These are phyloP conservation scores for Funneliformis geosporum DNA, from an alignment of 192 early-diverging fungal species.

Conservation along the genomic window DNA sequence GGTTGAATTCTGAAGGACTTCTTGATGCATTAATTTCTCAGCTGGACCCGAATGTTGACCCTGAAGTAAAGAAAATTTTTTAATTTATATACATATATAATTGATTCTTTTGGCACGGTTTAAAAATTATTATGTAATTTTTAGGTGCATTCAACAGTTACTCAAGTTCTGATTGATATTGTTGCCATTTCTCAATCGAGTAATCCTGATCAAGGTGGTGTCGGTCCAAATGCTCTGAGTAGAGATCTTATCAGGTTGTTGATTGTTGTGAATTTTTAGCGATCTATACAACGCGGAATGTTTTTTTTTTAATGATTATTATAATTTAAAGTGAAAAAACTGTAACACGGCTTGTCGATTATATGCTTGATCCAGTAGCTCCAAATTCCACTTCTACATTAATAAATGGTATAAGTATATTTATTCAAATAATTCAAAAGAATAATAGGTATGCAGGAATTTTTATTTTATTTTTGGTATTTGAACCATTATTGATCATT, in stretches of 20 bases:
- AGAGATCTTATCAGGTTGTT: slow-evolving; percentile 54
- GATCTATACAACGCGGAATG: slow-evolving; percentile 12
- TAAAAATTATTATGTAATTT: neutral
- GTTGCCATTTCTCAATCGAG: slow-evolving; percentile 79
- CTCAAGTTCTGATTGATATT: slow-evolving; percentile 80
- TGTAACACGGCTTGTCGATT: slow-evolving; percentile 75
- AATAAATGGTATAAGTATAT: slow-evolving; percentile 92
- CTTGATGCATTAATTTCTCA: slow-evolving; percentile 74
- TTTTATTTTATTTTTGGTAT: neutral
- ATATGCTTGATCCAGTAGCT: slow-evolving; percentile 81
- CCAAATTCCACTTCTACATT: slow-evolving; percentile 85
- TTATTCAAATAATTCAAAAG: slow-evolving; percentile 96
- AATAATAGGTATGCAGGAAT: slow-evolving; percentile 78
- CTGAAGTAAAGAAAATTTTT: slow-evolving; percentile 58
- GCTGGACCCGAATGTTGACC: slow-evolving; percentile 77
- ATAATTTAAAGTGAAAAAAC: slow-evolving; percentile 63
- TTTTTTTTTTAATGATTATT: slow-evolving; percentile 23
- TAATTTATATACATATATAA: neutral
- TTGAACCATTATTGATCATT: no score
- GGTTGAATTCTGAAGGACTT: slow-evolving; percentile 84
- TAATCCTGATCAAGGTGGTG: slow-evolving; percentile 62
- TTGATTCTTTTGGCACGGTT: neutral
- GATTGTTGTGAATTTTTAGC: neutral
- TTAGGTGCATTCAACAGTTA: slow-evolving; percentile 75
- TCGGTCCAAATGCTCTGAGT: slow-evolving; percentile 66